These are phyloP conservation scores for Ogataea haglerorum DNA, from an alignment of 805 yeast genomes.

Conservation along the genomic window DNA sequence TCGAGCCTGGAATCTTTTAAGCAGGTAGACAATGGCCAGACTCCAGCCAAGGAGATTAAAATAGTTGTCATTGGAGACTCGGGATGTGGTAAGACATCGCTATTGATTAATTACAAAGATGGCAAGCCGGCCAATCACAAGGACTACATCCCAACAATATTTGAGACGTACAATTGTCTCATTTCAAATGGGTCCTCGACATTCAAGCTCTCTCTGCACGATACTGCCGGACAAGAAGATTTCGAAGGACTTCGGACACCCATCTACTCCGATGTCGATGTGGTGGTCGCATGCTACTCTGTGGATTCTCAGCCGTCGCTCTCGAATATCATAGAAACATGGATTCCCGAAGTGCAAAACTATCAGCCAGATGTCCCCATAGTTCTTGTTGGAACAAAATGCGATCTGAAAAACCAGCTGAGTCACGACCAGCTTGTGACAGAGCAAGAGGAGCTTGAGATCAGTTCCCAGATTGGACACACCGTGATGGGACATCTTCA, in stretches of 20 bases:
- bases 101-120: slow-evolving; percentile 55
- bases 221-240: slow-evolving; percentile 89
- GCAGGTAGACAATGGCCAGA: slow-evolving; percentile 6
- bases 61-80: slow-evolving; percentile 84
- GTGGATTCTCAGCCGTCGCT: slow-evolving; percentile 59
- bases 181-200: slow-evolving; percentile 30
- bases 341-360: slow-evolving; percentile 80
- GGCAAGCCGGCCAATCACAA: slow-evolving; percentile 73
- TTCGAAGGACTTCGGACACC: slow-evolving; percentile 77
- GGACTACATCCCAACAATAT: slow-evolving; percentile 58
- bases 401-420: slow-evolving; percentile 44
- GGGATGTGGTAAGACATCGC: slow-evolving; percentile 86
- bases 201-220: slow-evolving; percentile 35
- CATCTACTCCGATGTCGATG: slow-evolving; percentile 71
- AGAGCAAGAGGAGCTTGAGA: slow-evolving; percentile 40
- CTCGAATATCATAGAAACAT: slow-evolving; percentile 66
- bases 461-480: slow-evolving; percentile 42
- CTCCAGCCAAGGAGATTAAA: slow-evolving; percentile 17
- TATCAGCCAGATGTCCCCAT: slow-evolving; percentile 77
- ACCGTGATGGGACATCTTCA: slow-evolving; percentile 57
- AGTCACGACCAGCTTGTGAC: slow-evolving; percentile 34
- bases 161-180: slow-evolving; percentile 61
- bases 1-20: slow-evolving; percentile 9
- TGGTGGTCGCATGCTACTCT: slow-evolving; percentile 68
- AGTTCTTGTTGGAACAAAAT: slow-evolving; percentile 72